Base-by-base conservation (phyloP, 345 rosid species). In the Pelargonium nanum region DNA sequence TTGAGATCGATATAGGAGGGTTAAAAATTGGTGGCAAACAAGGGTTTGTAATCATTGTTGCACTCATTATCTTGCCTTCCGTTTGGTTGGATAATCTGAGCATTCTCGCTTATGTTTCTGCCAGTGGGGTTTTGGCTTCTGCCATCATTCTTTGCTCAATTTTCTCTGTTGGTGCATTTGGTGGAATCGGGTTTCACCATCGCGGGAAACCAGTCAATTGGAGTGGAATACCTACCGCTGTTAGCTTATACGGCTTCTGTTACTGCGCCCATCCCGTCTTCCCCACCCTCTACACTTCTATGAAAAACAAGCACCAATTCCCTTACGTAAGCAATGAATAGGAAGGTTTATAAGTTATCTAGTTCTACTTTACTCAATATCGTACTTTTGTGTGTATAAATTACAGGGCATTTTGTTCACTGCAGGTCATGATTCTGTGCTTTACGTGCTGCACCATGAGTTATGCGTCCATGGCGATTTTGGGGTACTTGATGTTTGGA, bases 181-280 rank as follows among this genome's bases (percentile, higher is more conserved):
- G 80, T 30, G 98, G 92, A 66, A 65, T 88, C 51, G 98, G 96
- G 23, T 85, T 68, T 52, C 75, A 72, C 16, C 77, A 78, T 4
- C 73, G 60, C 45, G 92, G 88, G 25, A 67, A 60, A 8, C 34
- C 66, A 1, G 30, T 91, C 22, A 76, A 81, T 34, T 72, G 72
- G 80, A 68, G 63, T 15, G 92, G 96, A 69, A 66, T 88, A 24
- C 75, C 88, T 1, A 86, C 89, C 9, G 84, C 98, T 0, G 74
- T 91, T 53, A 91, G 98, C 68, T 82, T 91, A 66, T 91, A 85
- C 24, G 80, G 85, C n/a, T 91, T 91, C 74, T 91, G 98, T 64
- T 91, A 80, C 19, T 86, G 98, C 22, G 96, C 95, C 0, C 98
- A 91, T 69, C 98, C 98, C 0, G 92, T 91, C 48, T 91, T 88